These are phyloP conservation scores for Phaeosphaeriaceae sp. DNA, from an alignment of 2,329 filamentous ascomycete genomes.

Conservation along the genomic window DNA sequence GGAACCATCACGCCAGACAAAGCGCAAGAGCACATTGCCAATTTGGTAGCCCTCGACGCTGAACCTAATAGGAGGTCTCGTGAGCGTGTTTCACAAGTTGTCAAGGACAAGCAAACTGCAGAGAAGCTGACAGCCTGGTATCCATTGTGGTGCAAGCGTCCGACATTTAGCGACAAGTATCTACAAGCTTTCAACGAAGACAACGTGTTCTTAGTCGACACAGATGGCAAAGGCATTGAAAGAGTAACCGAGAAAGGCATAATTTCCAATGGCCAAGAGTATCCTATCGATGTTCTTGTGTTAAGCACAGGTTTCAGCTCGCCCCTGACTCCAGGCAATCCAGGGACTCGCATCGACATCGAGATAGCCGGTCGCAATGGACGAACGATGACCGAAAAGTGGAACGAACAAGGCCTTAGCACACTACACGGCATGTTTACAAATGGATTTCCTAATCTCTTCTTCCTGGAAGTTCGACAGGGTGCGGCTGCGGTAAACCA, in stretches of 20 bases:
- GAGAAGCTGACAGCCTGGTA: slow-evolving; percentile 64
- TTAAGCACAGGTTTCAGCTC: slow-evolving; percentile 51
- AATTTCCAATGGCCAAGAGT: slow-evolving; percentile 54
- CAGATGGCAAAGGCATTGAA: slow-evolving; percentile 59
- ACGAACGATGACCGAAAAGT: slow-evolving; percentile 49
- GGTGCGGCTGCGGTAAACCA: slow-evolving; percentile 8
- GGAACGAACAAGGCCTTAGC: slow-evolving; percentile 51
- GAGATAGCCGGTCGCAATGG: slow-evolving; percentile 53
- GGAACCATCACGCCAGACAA: slow-evolving; percentile 45
- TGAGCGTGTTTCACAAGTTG: slow-evolving; percentile 53
- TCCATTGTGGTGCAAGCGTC: slow-evolving; percentile 66
- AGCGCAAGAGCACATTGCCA: slow-evolving; percentile 46
- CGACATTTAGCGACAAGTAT: slow-evolving; percentile 65
- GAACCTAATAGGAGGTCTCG: slow-evolving; percentile 52
- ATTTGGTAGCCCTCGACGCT: slow-evolving; percentile 52
- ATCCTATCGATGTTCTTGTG: slow-evolving; percentile 56
- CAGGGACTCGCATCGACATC: slow-evolving; percentile 26
- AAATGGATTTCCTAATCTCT: slow-evolving; percentile 27
- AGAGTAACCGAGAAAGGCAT: slow-evolving; percentile 54
- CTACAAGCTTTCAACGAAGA: slow-evolving; percentile 63
- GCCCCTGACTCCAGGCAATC: slow-evolving; percentile 3
- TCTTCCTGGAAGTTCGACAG: slow-evolving; percentile 12
- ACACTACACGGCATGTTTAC: slow-evolving; percentile 52
- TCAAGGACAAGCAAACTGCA: slow-evolving; percentile 59
- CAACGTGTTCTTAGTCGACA: slow-evolving; percentile 66